Evolutionary conservation across 2,329 filamentous ascomycete genomes (phyloP), one percentile per base, ranked within the genome.

Genomic region (Cladosporium sp.): DNA sequence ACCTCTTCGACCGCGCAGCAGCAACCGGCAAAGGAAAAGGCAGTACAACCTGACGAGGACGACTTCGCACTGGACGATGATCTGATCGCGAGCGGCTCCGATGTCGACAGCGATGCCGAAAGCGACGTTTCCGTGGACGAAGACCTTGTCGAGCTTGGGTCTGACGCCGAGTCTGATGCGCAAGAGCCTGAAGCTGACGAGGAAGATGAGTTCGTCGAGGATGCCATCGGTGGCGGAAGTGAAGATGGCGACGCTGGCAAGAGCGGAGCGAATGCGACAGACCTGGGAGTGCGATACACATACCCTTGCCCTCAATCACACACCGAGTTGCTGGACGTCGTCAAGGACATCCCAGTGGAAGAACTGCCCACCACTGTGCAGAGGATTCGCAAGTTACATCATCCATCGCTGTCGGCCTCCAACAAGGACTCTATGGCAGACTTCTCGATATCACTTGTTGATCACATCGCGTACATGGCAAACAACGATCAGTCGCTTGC

Each of bases 21-120:
- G 2, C 59, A 60, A 61, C 62, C 20, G 63, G 66, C 64, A 58
- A 65, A 56, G 54, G 69, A 58, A 52, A 71, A 75, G 19, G 61
- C 90, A 15, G 88, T 84, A 5, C 85, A 95, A 29, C 90, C 96
- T 57, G 92, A 96, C 59, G 92, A 97, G 65, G 92, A 97, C 61
- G 89, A 96, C 60, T 97, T 97, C 61, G 67, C 92, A 20, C 84
- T 96, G 55, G 92, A 97, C 53, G 88, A 93, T 55, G 86, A 95
- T 63, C 77, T 97, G 13, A 80, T 96, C 29, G 90, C 90, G 11
- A 91, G 85, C 58, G 88, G 84, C 32, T 92, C 88, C 2, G 73
- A 76, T 41, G 61, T 17, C 19, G 27, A 48, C 17, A 27, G 65
- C n/a, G 70, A 73, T 15, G 54, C 57, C 2, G 32, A 36, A 8